Conservation (phyloP, 2,329 filamentous ascomycete species). For the Aspergillus bombycis region DNA sequence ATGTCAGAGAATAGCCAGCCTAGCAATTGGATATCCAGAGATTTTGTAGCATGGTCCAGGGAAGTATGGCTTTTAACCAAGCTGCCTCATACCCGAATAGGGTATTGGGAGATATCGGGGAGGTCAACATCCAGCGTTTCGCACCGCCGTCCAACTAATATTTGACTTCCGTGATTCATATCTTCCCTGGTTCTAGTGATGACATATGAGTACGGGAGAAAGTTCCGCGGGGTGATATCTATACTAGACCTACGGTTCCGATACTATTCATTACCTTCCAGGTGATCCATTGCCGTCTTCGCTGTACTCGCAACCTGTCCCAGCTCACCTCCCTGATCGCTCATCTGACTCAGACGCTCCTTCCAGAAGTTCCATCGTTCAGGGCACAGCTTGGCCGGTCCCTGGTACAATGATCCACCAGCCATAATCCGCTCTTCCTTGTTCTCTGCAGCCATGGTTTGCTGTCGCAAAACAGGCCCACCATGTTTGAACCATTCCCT, state of each 20-base stretch:
- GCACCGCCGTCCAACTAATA: background rate
- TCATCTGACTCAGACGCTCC: constrained; percentile 7
- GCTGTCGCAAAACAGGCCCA: constrained; percentile 2
- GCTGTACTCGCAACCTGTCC: background rate
- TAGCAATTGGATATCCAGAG: background rate
- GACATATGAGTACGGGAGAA: background rate
- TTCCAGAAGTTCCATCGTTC: constrained; percentile 21
- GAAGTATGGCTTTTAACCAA: background rate
- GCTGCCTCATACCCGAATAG: background rate
- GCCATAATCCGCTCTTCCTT: constrained; percentile 5
- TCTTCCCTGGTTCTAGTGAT: background rate
- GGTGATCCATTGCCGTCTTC: constrained; percentile 6
- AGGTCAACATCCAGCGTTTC: background rate
- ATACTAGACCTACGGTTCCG: background rate
- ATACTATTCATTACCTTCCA: background rate
- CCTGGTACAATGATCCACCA: constrained; percentile 12
- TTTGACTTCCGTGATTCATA: background rate
- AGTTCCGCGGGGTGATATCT: no score
- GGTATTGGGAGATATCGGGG: background rate
- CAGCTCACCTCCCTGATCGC: background rate
- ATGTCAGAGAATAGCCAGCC: background rate
- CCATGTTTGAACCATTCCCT: constrained; percentile 14
- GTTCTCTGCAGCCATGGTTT: background rate
- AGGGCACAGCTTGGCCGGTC: constrained; percentile 7
- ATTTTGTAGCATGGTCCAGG: background rate